Evolutionary conservation across 2,329 filamentous ascomycete species (phyloP).

Genomic region (Leptographium wingfieldii): DNA sequence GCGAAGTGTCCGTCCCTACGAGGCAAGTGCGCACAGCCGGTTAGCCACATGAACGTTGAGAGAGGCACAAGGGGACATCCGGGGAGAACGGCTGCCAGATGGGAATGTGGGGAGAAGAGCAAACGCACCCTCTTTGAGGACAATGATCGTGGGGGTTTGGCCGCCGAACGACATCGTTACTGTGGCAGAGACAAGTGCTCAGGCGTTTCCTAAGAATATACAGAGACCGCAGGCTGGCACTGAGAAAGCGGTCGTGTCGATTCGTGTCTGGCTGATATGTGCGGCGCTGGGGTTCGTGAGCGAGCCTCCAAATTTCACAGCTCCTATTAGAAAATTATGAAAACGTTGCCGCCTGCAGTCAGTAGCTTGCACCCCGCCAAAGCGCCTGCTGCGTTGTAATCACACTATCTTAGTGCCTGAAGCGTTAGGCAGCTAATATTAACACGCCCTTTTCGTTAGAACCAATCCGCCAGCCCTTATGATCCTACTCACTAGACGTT

Average conservation of each 20-base stretch:
- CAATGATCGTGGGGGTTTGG: slow-evolving; percentile 94
- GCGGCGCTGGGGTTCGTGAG: neutral
- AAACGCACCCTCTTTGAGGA: slow-evolving; percentile 83
- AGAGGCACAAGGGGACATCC: neutral
- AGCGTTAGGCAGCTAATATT: neutral
- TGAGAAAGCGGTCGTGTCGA: neutral
- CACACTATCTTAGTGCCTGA: neutral
- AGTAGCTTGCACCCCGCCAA: neutral
- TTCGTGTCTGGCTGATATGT: neutral
- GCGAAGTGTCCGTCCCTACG: slow-evolving; percentile 86
- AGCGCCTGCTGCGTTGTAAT: neutral
- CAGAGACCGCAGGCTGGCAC: neutral
- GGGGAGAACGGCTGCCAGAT: neutral
- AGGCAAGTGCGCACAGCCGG: no score
- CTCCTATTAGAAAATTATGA: neutral
- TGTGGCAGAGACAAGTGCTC: neutral
- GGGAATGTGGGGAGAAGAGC: neutral
- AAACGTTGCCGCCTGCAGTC: neutral
- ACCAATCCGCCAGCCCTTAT: no score
- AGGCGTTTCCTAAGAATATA: neutral
- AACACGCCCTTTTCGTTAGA: neutral
- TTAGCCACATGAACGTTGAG: neutral
- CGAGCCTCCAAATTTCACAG: neutral
- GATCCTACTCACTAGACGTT: no score
- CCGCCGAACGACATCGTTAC: slow-evolving; percentile 82